Percentiles rank a stretch among this genome's conserved stretches.
phyloP scores from a whole-genome alignment of 208 protist genomes.

The Naegleria fowleri region DNA sequence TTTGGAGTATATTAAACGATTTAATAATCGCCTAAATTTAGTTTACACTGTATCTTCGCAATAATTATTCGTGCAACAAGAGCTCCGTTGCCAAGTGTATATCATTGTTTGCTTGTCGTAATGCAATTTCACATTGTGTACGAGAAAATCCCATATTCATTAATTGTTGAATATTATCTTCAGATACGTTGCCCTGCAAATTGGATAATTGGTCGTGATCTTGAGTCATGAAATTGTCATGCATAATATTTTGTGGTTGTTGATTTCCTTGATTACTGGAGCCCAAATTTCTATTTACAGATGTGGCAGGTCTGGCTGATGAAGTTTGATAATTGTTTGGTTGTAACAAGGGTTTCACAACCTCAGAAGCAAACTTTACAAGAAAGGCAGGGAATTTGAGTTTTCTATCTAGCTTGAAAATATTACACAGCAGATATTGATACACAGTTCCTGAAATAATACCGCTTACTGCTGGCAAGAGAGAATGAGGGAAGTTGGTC shows the following conservation, averaged over 20 bases:
- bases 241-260: not conserved
- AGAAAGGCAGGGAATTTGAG: not conserved
- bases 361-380: not conserved
- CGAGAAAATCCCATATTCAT: not conserved
- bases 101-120: not conserved
- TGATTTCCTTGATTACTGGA: not conserved
- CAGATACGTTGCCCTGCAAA: not conserved
- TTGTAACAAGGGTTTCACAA: not conserved
- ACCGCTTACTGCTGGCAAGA: not conserved
- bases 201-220: not conserved
- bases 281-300: not conserved
- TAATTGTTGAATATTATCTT: conserved; percentile 9
- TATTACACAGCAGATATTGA: not conserved
- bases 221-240: not conserved
- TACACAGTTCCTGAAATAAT: not conserved
- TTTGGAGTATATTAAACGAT: not conserved
- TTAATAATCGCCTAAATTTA: too few relatives aligned
- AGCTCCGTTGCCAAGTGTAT: not conserved
- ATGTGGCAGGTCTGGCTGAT: not conserved
- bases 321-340: too few relatives aligned
- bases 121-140: not conserved
- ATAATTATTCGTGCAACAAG: not conserved
- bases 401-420: not conserved
- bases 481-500: not conserved
- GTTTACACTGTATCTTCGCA: too few relatives aligned